phyloP scores from a whole-genome alignment of 495 filamentous ascomycete species.

The Xylaria palmicola region DNA sequence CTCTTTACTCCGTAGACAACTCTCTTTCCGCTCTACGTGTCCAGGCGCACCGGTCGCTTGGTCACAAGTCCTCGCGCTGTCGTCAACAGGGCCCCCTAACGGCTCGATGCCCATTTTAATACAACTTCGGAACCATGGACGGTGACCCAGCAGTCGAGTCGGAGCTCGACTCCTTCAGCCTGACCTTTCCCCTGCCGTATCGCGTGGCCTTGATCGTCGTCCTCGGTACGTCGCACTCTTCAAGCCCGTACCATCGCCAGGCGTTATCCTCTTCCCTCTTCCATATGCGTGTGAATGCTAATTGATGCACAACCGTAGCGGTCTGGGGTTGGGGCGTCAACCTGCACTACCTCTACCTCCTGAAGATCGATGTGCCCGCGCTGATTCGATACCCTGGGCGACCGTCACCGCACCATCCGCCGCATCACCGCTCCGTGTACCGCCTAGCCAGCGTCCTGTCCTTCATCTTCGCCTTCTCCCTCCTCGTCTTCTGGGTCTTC shows the following conservation, averaged over 20 bases:
- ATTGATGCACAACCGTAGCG: constrained; percentile 44
- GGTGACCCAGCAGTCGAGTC: constrained; percentile 78
- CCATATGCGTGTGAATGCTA: constrained; percentile 7
- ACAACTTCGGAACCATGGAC: constrained; percentile 59
- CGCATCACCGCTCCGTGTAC: constrained; percentile 80
- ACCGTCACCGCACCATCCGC: constrained; percentile 58
- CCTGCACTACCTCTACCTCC: constrained; percentile 72
- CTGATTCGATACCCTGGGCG: constrained; percentile 78
- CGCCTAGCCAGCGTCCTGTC: constrained; percentile 75
- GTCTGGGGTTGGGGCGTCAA: constrained; percentile 91
- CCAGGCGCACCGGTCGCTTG: background rate
- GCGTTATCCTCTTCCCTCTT: background rate
- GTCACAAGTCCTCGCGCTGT: background rate
- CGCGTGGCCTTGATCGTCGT: constrained; percentile 77
- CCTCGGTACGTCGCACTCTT: constrained; percentile 58
- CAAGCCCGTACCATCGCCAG: no score
- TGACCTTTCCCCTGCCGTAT: constrained; percentile 81
- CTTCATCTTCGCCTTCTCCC: constrained; percentile 63
- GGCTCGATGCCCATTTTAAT: constrained; percentile 19
- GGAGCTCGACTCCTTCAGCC: constrained; percentile 80
- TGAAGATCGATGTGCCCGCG: constrained; percentile 76
- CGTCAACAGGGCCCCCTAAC: background rate
- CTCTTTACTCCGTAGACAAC: background rate
- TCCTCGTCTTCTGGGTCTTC: constrained; percentile 78
- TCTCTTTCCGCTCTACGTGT: background rate